Evolutionary conservation across 2,329 filamentous ascomycete species (phyloP), one percentile per base, ranked within the genome.

Genomic region (Penicillium sp.): DNA sequence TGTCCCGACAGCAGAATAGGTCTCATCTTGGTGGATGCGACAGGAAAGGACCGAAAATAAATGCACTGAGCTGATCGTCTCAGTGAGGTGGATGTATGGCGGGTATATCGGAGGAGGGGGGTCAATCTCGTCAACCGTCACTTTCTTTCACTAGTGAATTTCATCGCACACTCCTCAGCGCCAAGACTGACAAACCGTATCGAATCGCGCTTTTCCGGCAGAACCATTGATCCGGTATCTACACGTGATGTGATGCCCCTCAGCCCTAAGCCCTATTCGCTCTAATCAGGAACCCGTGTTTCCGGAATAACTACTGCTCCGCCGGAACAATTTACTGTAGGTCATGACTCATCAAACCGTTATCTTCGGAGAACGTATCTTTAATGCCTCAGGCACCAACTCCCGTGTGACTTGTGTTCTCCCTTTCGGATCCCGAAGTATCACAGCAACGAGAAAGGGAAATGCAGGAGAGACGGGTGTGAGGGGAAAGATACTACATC

Each of bases 1-100:
- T 99, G 95, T 79, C 95, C 95, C 77, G 92, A 89, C 72, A 99
- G 86, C 71, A 99, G 84, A 79, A 97, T 96, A 75, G 95, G 95
- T 83, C 95, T 92, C 95, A 99, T 99, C 62, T 79, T 92, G 81
- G 77, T 56, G 54, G 49, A 45, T 59, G 59, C 62, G 58, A 67
- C 63, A 55, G 58, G 58, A 60, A 63, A 62, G 57, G 58, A 62
- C 60, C 59, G 60, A 49, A 59, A 43, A 54, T 63, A 63, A 47
- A 52, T 55, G 48, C 54, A 43, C 39, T 45, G 53, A 57, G 60
- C 47, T 57, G 56, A 63, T 62, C 63, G 60, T 62, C 65, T 66
- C 61, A 59, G 65, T n/a, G 63, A 53, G 60, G 62, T 62, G 58
- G 55, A 53, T 59, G 60, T 53, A 57, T 59, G 63, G 64, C 63